Evolutionary conservation across 495 filamentous ascomycete genomes (phyloP).

Genomic region (Hypoxylon lenormandii): DNA sequence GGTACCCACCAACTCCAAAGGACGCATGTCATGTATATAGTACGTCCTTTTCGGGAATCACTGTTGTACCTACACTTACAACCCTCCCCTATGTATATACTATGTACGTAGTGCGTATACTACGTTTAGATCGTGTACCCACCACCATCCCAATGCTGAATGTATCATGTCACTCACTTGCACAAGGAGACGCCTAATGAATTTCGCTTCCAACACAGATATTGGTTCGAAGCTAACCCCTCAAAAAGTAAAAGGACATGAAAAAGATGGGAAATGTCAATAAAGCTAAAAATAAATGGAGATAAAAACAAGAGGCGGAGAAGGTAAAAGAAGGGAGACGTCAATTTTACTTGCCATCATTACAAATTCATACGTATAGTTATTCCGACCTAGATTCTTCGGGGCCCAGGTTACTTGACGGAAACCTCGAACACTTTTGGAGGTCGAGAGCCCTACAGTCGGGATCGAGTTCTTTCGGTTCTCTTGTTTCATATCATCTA

Average conservation of each 20-base stretch:
- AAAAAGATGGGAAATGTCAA: not conserved
- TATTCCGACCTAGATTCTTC: not conserved
- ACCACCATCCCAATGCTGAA: not conserved
- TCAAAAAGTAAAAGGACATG: not conserved
- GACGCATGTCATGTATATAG: constrained; percentile 37
- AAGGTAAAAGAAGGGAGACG: not conserved
- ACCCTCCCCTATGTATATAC: constrained; percentile 3
- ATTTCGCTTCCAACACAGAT: not conserved
- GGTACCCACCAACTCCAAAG: constrained; percentile 35
- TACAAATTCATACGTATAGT: not conserved
- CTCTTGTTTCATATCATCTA: constrained; percentile 5
- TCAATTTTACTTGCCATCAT: not conserved
- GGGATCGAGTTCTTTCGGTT: not conserved
- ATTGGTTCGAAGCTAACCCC: not conserved
- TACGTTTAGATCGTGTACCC: not conserved
- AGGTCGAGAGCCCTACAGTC: not conserved
- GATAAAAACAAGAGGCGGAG: not conserved
- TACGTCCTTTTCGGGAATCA: constrained; percentile 34
- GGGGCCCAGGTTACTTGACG: not conserved
- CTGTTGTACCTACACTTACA: constrained; percentile 18
- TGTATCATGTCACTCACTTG: not conserved
- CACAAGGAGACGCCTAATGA: not conserved
- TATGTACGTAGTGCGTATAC: not conserved
- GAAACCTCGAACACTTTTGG: not conserved
- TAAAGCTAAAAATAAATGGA: not conserved